Percentiles rank a stretch among this genome's conserved stretches.
Conservation (phyloP, 352 stramenopile genomes). For the Phytophthora capsici region DNA sequence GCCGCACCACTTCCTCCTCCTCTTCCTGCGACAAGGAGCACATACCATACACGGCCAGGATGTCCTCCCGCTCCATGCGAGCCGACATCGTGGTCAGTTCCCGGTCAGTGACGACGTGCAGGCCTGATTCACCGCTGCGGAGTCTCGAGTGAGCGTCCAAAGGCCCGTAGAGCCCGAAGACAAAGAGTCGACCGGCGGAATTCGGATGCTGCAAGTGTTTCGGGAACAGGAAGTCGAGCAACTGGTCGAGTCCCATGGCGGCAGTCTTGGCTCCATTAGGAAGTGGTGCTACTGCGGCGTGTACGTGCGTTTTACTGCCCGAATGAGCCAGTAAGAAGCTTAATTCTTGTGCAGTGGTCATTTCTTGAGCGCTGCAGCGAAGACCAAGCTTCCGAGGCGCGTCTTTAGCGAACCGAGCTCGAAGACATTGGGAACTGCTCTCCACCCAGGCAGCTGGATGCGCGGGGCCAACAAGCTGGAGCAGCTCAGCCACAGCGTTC, state of each 20-base stretch:
- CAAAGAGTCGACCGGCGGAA: conserved; percentile 78
- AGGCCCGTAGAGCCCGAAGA: conserved; percentile 84
- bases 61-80: conserved; percentile 84
- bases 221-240: conserved; percentile 84
- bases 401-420: conserved; percentile 50
- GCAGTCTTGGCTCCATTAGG: conserved; percentile 10
- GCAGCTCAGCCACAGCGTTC: conserved; percentile 56
- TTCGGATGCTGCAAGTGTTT: conserved; percentile 76
- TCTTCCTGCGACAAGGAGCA: conserved; percentile 70
- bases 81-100: conserved; percentile 82
- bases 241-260: conserved; percentile 55
- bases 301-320: conserved; percentile 16
- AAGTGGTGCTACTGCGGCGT: conserved; percentile 1
- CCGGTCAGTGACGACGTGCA: conserved; percentile 72
- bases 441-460: conserved; percentile 38
- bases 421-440: conserved; percentile 29
- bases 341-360: conserved; percentile 45
- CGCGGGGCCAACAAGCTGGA: conserved; percentile 56
- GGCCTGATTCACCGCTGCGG: conserved; percentile 59
- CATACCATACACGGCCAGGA: conserved; percentile 75
- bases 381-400: conserved; percentile 43
- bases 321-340: conserved; percentile 48
- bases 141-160: conserved; percentile 66
- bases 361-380: conserved; percentile 44
- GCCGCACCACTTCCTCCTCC: conserved; percentile 75